Percentiles rank a stretch among this genome's conserved stretches.
phyloP scores from a whole-genome alignment of 805 yeast species.

The Maudiozyma barnettii region DNA sequence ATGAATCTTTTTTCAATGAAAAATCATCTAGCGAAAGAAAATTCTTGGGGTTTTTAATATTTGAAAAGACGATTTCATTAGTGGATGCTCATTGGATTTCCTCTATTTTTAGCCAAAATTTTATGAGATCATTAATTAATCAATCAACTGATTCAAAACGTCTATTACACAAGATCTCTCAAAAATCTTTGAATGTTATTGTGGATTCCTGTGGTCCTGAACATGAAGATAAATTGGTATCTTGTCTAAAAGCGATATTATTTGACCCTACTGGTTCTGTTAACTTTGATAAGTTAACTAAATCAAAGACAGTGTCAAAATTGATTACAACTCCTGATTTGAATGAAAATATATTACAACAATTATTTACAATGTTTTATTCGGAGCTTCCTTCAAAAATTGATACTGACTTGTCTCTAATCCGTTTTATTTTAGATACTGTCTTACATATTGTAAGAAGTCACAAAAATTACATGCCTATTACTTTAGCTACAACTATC shows the following conservation, averaged over 20 bases:
- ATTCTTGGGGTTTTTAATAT: constrained; percentile 74
- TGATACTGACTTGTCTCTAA: constrained; percentile 8
- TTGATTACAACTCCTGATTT: constrained; percentile 25
- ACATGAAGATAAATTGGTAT: constrained; percentile 27
- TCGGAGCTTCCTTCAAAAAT: constrained; percentile 3
- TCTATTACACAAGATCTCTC: constrained; percentile 57
- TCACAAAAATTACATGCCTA: constrained; percentile 28
- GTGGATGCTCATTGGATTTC: constrained; percentile 16
- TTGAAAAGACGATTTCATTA: constrained; percentile 38
- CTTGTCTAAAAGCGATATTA: constrained; percentile 30
- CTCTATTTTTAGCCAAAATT: constrained; percentile 47
- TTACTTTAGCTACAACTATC: constrained; percentile 12
- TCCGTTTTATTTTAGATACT: constrained; percentile 52
- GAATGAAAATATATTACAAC: constrained; percentile 16
- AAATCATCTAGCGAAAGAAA: constrained; percentile 80
- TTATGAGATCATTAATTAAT: constrained; percentile 63
- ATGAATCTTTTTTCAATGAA: constrained; percentile 67
- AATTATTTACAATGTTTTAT: constrained; percentile 14
- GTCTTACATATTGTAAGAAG: constrained; percentile 43
- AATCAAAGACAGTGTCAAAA: constrained; percentile 52
- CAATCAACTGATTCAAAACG: constrained; percentile 64
- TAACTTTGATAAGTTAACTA: constrained; percentile 69
- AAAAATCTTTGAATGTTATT: constrained; percentile 38
- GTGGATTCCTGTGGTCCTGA: constrained; percentile 32
- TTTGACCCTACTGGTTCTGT: constrained; percentile 44